These are phyloP conservation scores for Lolium multiflorum DNA, from an alignment of 176 grass and related monocot genomes.

Conservation along the genomic window DNA sequence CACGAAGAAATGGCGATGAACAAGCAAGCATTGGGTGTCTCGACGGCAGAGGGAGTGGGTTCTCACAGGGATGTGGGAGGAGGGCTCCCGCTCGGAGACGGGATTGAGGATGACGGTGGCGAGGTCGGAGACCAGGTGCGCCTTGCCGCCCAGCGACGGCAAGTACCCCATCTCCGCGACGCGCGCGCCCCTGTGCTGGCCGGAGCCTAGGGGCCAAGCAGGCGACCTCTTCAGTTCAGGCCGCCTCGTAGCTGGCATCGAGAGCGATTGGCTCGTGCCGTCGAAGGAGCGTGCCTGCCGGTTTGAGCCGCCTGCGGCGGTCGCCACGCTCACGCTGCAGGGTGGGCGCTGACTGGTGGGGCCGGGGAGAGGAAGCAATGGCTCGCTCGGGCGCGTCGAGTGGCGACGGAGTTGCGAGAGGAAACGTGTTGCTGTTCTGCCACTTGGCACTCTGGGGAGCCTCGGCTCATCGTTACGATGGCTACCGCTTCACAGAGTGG, in stretches of 20 bases:
- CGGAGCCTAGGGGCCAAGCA: not conserved
- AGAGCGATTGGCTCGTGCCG: not conserved
- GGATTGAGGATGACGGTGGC: conserved; percentile 96
- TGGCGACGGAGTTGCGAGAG: too few species aligned
- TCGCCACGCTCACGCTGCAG: conserved; percentile 15
- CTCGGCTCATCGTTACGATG: not conserved
- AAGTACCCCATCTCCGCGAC: conserved; percentile 72
- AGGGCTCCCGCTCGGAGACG: conserved; percentile 62
- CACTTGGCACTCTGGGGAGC: not conserved
- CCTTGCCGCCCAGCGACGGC: conserved; percentile 83
- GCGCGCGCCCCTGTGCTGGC: not conserved
- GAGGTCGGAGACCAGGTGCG: conserved; percentile 84
- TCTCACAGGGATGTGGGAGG: conserved; percentile 59
- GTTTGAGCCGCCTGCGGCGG: too few species aligned
- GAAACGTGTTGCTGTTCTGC: not conserved
- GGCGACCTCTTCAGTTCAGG: not conserved
- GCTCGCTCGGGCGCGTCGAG: too few species aligned
- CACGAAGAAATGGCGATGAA: not conserved
- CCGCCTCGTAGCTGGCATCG: not conserved
- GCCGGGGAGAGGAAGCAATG: not conserved
- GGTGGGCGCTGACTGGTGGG: not conserved
- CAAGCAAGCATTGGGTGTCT: not conserved
- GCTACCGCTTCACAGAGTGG: not conserved
- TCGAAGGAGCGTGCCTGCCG: too few species aligned
- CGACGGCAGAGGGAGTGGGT: not conserved